Base-by-base conservation (phyloP, 495 filamentous ascomycete genomes). In the Talaromyces nanjingensis region DNA sequence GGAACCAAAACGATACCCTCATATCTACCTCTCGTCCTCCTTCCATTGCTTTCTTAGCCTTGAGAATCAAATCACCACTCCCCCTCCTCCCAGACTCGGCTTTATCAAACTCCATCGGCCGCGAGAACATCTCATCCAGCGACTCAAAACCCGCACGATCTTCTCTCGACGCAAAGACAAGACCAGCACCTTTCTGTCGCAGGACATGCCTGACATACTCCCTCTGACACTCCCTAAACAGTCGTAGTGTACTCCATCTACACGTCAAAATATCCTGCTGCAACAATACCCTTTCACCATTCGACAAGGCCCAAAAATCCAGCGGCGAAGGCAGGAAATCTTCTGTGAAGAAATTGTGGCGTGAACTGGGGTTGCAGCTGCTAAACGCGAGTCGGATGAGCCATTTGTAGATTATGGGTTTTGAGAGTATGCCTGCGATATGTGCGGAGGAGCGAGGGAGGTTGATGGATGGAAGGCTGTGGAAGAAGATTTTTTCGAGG, bases 401-500 rank as follows among this genome's bases (percentile, higher is more conserved):
- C 78, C 78, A 81, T 53, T 70, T 78, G 64, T 79, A 79, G 4
- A 81, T 64, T 1, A 72, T 31, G 3, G 68, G 69, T n/a, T 69
- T 67, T 39, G 77, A 77, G 6, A 81, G 72, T 16, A 69, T 67
- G 29, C 66, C 55, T 34, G 74, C 65, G 29, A 79, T 64, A 34
- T 66, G 62, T 2, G 71, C 67, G 3, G 81, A 83, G 8, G 79
- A 73, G 47, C 75, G 74, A 1, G 82, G 80, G 7, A 86, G 76
- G 59, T 79, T 79, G 59, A 83, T 59, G 66, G 84, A 31, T 31
- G 29, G 82, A 33, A 83, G 67, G 65, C 75, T 72, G 55, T 79
- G 68, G 18, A 83, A 71, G 67, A 84, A 85, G 54, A 86, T 81
- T 37, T 69, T 69, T 67, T 84, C 74, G 8, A 86, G 61, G 24